Base-by-base conservation (phyloP, 2,329 filamentous ascomycete species). In the Hypomyces perniciosus region DNA sequence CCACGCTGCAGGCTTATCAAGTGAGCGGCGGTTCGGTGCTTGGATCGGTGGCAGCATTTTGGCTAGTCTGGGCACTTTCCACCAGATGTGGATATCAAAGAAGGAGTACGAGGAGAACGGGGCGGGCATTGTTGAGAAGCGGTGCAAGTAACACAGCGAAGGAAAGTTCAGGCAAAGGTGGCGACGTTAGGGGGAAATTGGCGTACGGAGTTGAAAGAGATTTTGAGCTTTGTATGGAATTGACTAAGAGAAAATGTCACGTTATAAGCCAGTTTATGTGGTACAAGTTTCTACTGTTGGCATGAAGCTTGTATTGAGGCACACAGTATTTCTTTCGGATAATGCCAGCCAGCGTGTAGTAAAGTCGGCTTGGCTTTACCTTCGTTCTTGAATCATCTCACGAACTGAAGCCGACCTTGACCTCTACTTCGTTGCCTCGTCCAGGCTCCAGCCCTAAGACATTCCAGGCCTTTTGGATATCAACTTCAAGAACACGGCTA, bases 61-160 rank as follows among this genome's bases (percentile, higher is more conserved):
- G 59, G 91, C 89, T 6, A 96, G 91, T 69, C 70, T 99, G 72
- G 95, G 95, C 8, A 96, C 91, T 10, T 99, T 99, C 72, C 93
- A 99, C 73, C 93, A 99, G 75, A 92, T 99, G 87, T 99, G 93
- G 93, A 95, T 99, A 61, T 92, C 86, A 27, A 89, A 84, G 70
- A 95, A 96, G 76, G 93, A 99, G 74, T 97, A 96, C 62, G 90
- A 96, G 57, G 95, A 99, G 76, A 91, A 96, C 68, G 93, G 93
- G 2, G 76, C 84, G 5, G 83, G 83, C 57, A 91, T 97, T 61
- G 88, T 97, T 41, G 92, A 97, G 77, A 96, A 96, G 81, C 79
- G 92, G 62, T 97, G 92, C 79, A 95, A 96, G 75, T 97, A 73
- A 60, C 44, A 30, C 38, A 52, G 10, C 10, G n/a, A 44, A 39